These are phyloP conservation scores for Ormosia semicastrata DNA, from an alignment of 306 rosid species.

Conservation along the genomic window DNA sequence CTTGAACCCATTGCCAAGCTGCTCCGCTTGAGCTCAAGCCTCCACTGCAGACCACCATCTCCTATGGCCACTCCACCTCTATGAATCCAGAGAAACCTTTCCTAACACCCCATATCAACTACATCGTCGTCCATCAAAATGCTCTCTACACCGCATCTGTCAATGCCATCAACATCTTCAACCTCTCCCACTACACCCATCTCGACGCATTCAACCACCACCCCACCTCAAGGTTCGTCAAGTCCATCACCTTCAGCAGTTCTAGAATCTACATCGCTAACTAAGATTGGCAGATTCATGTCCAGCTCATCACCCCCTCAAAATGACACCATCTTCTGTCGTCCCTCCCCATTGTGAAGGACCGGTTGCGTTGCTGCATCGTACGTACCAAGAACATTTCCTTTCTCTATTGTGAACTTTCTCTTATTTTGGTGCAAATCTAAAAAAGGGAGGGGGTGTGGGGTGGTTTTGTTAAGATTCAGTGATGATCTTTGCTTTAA, in stretches of 20 bases:
- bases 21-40: too few species aligned
- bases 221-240: constrained; percentile 51
- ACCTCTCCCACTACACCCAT: constrained; percentile 27
- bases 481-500: too few species aligned
- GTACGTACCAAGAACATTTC: constrained; percentile 36
- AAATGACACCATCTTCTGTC: constrained; percentile 48
- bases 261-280: constrained; percentile 60
- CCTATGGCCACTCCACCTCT: too few species aligned
- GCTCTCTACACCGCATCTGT: constrained; percentile 62
- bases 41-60: too few species aligned
- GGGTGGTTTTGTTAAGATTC: too few species aligned
- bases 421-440: too few species aligned
- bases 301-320: constrained; percentile 34
- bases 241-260: constrained; percentile 48
- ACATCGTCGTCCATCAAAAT: constrained; percentile 50
- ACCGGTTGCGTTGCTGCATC: constrained; percentile 45
- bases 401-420: too few species aligned
- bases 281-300: constrained; percentile 63
- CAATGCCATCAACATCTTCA: constrained; percentile 53
- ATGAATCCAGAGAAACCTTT: too few species aligned
- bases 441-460: too few species aligned
- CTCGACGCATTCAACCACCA: constrained; percentile 49
- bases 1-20: too few species aligned
- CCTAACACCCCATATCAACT: constrained; percentile 38
- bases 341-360: constrained; percentile 61